Evolutionary conservation across 257 asterid genomes (phyloP), one percentile per base, ranked within the genome.

Genomic region (Nicotiana benthamiana): DNA sequence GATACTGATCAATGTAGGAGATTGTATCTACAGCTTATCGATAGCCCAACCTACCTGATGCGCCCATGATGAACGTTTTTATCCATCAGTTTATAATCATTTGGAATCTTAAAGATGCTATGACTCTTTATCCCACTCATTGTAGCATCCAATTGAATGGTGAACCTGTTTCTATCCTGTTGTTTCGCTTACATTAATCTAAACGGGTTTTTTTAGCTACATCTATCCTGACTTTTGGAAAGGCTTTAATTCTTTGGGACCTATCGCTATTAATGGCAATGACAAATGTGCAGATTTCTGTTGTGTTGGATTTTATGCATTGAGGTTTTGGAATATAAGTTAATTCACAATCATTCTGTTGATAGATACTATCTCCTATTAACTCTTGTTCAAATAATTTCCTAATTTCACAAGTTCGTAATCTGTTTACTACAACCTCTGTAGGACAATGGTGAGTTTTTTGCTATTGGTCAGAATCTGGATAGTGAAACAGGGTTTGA

Each of bases 401-500:
- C 51, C 51, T 80, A 32, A 51, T 65, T 18, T 64, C 46, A 64
- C 5, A 60, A 26, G 43, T 22, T 67, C 26, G 60, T 61, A 59
- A 27, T 76, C 81, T 80, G 26, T 78, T 66, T 74, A 22, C 80
- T 51, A 34, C 18, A 16, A 27, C 77, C 60, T 64, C 62, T 85
- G 81, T 87, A 92, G 98, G 95, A 82, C 78, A 87, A 83, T 52
- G 86, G 83, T 79, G 94, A 83, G 63, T 87, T 86, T 82, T 84
- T 89, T 72, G 79, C 77, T 48, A 86, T 82, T 57, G 89, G 83
- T 82, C 94, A 86, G 89, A 89, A 90, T 87, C 89, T 89, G 77
- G 96, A 87, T 84, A 90, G 85, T 74, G 91, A 78, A 80, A 86
- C 93, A 26, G 93, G 89, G 52, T 92, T 91, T 81, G 97, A 91